These are phyloP conservation scores for Diplodia seriata DNA, from an alignment of 2,329 filamentous ascomycete species.

Conservation along the genomic window DNA sequence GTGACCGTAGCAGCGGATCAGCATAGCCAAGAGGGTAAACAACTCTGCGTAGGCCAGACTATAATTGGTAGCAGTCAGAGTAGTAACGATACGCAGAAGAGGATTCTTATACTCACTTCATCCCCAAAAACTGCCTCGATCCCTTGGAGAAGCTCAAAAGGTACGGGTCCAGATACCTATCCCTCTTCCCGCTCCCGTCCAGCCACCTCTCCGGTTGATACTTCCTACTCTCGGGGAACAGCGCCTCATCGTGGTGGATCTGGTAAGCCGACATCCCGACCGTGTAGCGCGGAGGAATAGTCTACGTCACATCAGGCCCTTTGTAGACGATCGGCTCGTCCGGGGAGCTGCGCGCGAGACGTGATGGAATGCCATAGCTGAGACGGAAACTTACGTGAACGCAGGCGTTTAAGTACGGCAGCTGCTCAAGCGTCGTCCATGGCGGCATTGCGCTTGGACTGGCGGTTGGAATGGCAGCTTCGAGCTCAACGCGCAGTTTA, in stretches of 20 bases:
- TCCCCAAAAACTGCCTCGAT: constrained; percentile 42
- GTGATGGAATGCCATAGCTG: constrained; percentile 30
- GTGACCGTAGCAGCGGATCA: constrained; percentile 32
- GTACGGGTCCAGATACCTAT: constrained; percentile 37
- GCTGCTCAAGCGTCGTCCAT: constrained; percentile 5
- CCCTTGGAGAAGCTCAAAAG: constrained; percentile 45
- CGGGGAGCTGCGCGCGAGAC: constrained; percentile 34
- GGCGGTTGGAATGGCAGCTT: background rate
- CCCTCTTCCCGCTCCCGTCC: constrained; percentile 36
- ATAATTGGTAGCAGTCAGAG: background rate
- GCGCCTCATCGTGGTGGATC: constrained; percentile 43
- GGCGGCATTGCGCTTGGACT: background rate
- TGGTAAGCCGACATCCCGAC: constrained; percentile 31
- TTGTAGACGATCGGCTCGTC: constrained; percentile 34
- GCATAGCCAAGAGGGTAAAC: constrained; percentile 34
- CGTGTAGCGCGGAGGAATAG: constrained; percentile 33
- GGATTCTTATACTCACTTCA: constrained; percentile 38
- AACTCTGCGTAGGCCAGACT: constrained; percentile 31
- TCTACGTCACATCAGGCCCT: background rate
- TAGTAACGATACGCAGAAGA: background rate
- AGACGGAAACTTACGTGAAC: constrained; percentile 36
- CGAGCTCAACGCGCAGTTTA: constrained; percentile 48
- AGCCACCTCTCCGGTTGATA: constrained; percentile 45
- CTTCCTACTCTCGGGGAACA: constrained; percentile 41
- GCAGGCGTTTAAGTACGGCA: constrained; percentile 36